These are phyloP conservation scores for Monosporozyma aerobia DNA, from an alignment of 805 yeast genomes.

Conservation along the genomic window DNA sequence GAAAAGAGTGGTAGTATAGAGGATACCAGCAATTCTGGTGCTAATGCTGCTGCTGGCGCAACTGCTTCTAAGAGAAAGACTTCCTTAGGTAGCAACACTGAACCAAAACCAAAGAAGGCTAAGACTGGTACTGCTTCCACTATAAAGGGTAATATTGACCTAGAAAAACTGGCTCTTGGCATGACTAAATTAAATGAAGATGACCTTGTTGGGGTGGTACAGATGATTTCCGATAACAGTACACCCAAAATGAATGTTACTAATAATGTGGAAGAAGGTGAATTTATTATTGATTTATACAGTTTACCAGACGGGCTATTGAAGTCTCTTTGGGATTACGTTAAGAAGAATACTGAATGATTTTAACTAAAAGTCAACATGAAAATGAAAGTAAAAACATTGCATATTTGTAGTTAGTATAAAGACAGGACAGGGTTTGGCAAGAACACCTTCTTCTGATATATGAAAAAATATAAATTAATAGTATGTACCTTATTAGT, in stretches of 20 bases:
- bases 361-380: neutral
- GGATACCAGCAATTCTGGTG: constrained; percentile 21
- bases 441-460: no score
- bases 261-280: constrained; percentile 93
- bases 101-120: constrained; percentile 41
- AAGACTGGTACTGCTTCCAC: constrained; percentile 37
- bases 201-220: constrained; percentile 88
- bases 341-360: constrained; percentile 49
- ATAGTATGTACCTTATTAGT: neutral
- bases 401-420: neutral
- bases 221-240: constrained; percentile 94
- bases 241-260: constrained; percentile 93
- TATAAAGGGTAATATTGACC: constrained; percentile 67
- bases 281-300: constrained; percentile 91
- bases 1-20: constrained; percentile 82
- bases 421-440: neutral
- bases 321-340: constrained; percentile 92
- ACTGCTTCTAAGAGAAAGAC: constrained; percentile 18
- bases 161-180: constrained; percentile 85
- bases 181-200: constrained; percentile 84
- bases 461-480: neutral
- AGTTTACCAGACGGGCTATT: constrained; percentile 87
- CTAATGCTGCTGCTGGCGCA: constrained; percentile 12
- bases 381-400: neutral
- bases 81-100: constrained; percentile 16